phyloP scores from a whole-genome alignment of 495 filamentous ascomycete genomes.

The Tuber umbilicatum region DNA sequence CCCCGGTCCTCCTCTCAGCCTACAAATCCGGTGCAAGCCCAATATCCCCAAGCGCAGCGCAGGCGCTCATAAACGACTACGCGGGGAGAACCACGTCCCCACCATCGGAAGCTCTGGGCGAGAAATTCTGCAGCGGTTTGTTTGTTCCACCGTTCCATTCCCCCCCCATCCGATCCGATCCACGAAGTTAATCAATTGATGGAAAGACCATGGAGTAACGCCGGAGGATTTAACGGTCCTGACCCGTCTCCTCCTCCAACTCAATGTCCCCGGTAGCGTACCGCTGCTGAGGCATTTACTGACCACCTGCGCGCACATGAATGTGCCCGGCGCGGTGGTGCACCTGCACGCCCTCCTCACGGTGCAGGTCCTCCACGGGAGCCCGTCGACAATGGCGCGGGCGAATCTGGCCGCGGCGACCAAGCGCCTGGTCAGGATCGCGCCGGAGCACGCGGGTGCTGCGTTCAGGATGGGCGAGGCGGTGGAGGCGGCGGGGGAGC shows the following conservation, averaged over 20 bases:
- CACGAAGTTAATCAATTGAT: background rate
- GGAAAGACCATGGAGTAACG: conserved; percentile 25
- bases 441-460: conserved; percentile 53
- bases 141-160: background rate
- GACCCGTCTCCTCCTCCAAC: conserved; percentile 14
- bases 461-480: conserved; percentile 60
- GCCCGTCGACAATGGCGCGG: conserved; percentile 60
- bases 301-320: conserved; percentile 20
- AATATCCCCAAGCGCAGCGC: conserved; percentile 21
- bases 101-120: conserved; percentile 18
- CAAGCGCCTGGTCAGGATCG: conserved; percentile 56
- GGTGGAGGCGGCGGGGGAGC: conserved; percentile 58
- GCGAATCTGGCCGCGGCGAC: conserved; percentile 56
- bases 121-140: conserved; percentile 23
- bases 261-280: background rate
- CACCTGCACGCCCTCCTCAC: conserved; percentile 18
- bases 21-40: conserved; percentile 26
- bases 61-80: conserved; percentile 20
- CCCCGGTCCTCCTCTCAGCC: conserved; percentile 22
- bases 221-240: conserved; percentile 17
- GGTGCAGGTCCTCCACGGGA: conserved; percentile 35
- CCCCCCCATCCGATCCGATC: background rate
- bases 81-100: conserved; percentile 17
- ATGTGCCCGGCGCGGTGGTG: conserved; percentile 20
- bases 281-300: conserved; percentile 23